Evolutionary conservation across 2,329 filamentous ascomycete genomes (phyloP), one percentile per base, ranked within the genome.

Genomic region (Fusarium pseudonygamai): DNA sequence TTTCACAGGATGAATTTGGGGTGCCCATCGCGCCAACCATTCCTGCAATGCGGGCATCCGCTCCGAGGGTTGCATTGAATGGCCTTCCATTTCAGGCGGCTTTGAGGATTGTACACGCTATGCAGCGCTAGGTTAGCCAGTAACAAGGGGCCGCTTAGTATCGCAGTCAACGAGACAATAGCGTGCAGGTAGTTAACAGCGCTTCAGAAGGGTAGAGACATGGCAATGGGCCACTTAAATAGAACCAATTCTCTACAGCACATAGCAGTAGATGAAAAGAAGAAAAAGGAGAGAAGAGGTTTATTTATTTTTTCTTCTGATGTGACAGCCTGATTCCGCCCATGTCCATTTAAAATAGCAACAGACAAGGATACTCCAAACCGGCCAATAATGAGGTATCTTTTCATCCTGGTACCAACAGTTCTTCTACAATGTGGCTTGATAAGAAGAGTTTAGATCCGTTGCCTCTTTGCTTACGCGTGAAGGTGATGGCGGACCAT

Each of bases 141-240:
- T n/a, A 7, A 46, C 26, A 5, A 15, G 20, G 3, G 28, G 28
- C 14, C 20, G 20, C 28, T 49, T 6, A 9, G 20, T 30, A 3
- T 30, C 14, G n/a, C 26, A 3, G 20, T 49, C 46, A 49, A 16
- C 2, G 11, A 30, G 46, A 5, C 20, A n/a, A 49, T 30, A 12
- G 20, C 14, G 20, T 47, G 4, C 2, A 47, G 3, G 10, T n/a
- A 6, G 6, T 7, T 20, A 47, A 28, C 20, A 14, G 26, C 45
- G 20, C 3, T 2, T 10, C 3, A 46, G 43, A 46, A 1, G 24
- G 1, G 4, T 3, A 20, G 20, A 4, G 18, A 22, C 9, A 28
- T 47, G 26, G 9, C 20, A 47, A 47, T 47, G 20, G 6, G 13
- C 2, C 13, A 47, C 3, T 28, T 7, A 26, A 6, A 28, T 6